These are phyloP conservation scores for Erigeron canadensis DNA, from an alignment of 129 eudicot genomes.

Conservation along the genomic window DNA sequence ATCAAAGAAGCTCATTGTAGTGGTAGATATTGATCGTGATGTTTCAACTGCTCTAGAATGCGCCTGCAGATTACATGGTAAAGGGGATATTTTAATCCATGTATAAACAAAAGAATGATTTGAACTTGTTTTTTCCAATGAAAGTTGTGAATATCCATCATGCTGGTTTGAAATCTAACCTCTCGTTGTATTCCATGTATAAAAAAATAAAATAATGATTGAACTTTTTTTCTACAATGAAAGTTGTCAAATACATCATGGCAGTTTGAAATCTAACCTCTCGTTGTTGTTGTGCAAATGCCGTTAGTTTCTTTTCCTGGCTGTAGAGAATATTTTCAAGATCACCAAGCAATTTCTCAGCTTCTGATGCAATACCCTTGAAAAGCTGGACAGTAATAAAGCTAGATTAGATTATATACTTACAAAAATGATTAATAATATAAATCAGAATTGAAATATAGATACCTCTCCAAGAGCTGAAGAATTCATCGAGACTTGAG, in stretches of 20 bases:
- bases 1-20: slow-evolving; percentile 64
- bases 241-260: background rate
- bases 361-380: slow-evolving; percentile 86
- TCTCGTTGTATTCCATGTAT: background rate
- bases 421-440: slow-evolving; percentile 8
- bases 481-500: slow-evolving; percentile 87
- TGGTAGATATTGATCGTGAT: slow-evolving; percentile 74
- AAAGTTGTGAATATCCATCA: too few species aligned
- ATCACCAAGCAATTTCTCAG: slow-evolving; percentile 70
- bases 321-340: slow-evolving; percentile 71
- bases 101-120: too few species aligned
- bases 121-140: too few species aligned
- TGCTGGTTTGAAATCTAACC: too few species aligned
- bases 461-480: slow-evolving; percentile 74
- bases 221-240: background rate
- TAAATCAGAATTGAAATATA: background rate
- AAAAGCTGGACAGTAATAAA: slow-evolving; percentile 60
- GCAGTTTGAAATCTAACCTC: slow-evolving; percentile 50
- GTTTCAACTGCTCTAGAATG: slow-evolving; percentile 78
- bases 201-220: background rate
- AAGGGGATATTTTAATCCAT: background rate
- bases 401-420: background rate
- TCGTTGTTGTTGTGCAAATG: slow-evolving; percentile 82
- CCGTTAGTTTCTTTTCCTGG: slow-evolving; percentile 70
- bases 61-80: slow-evolving; percentile 48